Evolutionary conservation across 805 yeast species (phyloP), one percentile per base, ranked within the genome.

Genomic region (Ogataea haglerorum): DNA sequence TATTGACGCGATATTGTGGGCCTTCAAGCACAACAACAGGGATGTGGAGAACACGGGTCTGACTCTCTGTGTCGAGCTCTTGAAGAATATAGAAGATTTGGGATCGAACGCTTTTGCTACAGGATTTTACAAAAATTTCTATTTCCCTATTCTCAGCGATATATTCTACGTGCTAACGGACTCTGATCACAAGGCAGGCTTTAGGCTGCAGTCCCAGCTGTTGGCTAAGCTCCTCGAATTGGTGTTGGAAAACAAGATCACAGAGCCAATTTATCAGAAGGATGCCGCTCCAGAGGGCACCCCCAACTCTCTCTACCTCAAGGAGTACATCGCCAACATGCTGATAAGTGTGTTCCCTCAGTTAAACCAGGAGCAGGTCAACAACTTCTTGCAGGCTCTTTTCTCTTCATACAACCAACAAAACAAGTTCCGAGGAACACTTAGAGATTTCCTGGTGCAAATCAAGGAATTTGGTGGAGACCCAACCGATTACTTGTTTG

Each of bases 181-280:
- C 63, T 82, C 96, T 7, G 99, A 93, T 64, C 99, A 93, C 65
- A 91, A 93, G 68, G 87, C 98, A 19, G 98, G 98, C 2, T 93
- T 93, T 70, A 78, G 83, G 47, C 75, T 81, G 52, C 99, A 93
- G 68, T 75, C 95, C 6, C 84, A 85, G 57, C 72, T 95, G 48
- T 73, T 93, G 54, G 82, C 95, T 43, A 85, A 81, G 60, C 73
- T 93, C 66, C 78, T 93, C 48, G 85, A 85, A 45, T 69, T 91
- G 46, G 93, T 91, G 10, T 86, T 86, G 60, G 83, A 79, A 47
- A 75, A 80, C 45, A 80, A 77, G 47, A 85, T 93, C 41, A 67
- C 76, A 10, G 82, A 77, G 35, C 95, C 98, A 22, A 71, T 93
- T 43, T 91, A 88, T 59, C 69, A 78, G 13, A 75, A 78, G n/a